Evolutionary conservation across 805 yeast genomes (phyloP), one percentile per base, ranked within the genome.

Genomic region (Maudiozyma serrabonitensis): DNA sequence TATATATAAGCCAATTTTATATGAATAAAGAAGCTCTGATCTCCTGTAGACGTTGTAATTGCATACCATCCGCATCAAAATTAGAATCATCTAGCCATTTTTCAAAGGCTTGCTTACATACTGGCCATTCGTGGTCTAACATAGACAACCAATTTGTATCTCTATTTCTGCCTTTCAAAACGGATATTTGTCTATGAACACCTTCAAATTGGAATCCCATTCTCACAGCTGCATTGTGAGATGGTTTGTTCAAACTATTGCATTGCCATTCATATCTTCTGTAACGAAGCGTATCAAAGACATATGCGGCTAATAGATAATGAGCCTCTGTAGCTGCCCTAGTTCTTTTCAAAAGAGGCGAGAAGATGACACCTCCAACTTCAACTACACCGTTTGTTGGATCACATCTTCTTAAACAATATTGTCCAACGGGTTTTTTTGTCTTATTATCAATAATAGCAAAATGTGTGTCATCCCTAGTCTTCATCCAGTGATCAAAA

Each of bases 191-290:
- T 35, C 69, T 54, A 47, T 64, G 65, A 1, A 55, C 49, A 7
- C 70, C 70, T 46, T 67, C 71, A 41, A 45, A 58, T n/a, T 50
- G 51, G 48, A 63, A 67, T 12, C 71, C 70, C 15, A 64, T 52
- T 11, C 70, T 56, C 8, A 43, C 32, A 0, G 70, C 70, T 2
- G 69, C 67, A n/a, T 49, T 52, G 42, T 51, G 52, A 2, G 69
- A 65, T 1, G 66, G 64, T 13, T 42, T 57, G 43, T 67, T 64
- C 32, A 59, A 55, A 37, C 56, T 53, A 50, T 66, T 59, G 51
- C 70, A 68, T 49, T 62, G 66, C 71, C 71, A 68, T 49, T 66
- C 69, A 44, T 53, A 57, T 15, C 70, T 56, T 18, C 71, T 55
- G 50, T 63, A 62, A 2, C 62, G 59, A 42, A 64, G 53, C 9